phyloP scores from a whole-genome alignment of 1,284 basidiomycete species.

The Cryptococcus sp. region DNA sequence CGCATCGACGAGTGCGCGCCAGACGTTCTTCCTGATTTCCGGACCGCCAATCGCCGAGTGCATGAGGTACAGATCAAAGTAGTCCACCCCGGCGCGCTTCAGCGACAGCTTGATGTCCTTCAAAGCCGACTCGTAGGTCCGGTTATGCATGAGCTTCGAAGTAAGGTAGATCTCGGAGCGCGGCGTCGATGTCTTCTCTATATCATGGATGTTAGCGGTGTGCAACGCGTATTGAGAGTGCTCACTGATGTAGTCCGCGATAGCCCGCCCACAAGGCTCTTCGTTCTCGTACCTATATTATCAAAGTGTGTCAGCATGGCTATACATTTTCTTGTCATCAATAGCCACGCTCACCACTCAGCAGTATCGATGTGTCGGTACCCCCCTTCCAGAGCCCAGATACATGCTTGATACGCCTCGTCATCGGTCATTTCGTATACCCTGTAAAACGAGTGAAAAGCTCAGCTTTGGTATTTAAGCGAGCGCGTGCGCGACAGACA shows the following conservation, averaged over 20 bases:
- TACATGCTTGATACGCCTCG: slow-evolving; percentile 63
- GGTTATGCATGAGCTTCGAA: slow-evolving; percentile 67
- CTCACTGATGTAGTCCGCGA: slow-evolving; percentile 61
- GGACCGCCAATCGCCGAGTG: slow-evolving; percentile 56
- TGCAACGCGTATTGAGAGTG: slow-evolving; percentile 4
- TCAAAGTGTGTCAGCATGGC: neutral
- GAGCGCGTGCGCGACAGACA: slow-evolving; percentile 18
- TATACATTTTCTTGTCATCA: no score
- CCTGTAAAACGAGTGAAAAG: slow-evolving; percentile 1
- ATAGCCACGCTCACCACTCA: slow-evolving; percentile 42
- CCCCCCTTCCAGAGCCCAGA: slow-evolving; percentile 67
- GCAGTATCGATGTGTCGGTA: slow-evolving; percentile 66
- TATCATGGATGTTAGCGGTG: neutral
- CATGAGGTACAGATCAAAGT: slow-evolving; percentile 54
- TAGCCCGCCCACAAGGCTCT: slow-evolving; percentile 63
- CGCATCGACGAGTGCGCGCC: slow-evolving; percentile 53
- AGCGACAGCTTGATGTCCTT: slow-evolving; percentile 62
- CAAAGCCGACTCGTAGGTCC: slow-evolving; percentile 59
- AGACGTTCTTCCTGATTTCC: slow-evolving; percentile 52
- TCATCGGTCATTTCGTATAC: slow-evolving; percentile 65
- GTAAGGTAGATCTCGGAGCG: slow-evolving; percentile 67
- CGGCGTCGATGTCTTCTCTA: slow-evolving; percentile 47
- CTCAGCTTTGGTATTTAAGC: neutral
- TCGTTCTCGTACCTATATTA: slow-evolving; percentile 70
- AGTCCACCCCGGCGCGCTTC: slow-evolving; percentile 59